Base-by-base conservation (phyloP, 306 rosid genomes). In the Arachis hypogaea region DNA sequence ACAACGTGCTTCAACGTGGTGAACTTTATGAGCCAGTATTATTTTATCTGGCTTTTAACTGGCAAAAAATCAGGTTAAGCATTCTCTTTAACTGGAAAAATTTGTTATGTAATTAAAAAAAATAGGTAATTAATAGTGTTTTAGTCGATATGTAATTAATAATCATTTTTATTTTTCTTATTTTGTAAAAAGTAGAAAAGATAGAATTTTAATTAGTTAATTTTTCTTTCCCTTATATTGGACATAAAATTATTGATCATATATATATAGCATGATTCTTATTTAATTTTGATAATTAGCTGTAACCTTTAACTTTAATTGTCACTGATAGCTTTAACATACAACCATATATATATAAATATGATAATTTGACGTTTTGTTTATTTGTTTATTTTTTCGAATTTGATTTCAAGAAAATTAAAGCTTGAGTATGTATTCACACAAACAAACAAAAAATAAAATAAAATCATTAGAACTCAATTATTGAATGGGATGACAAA, bases 1-100 rank as follows among this genome's bases (percentile, higher is more conserved):
- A 88, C 90, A 84, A 82, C 90, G 87, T 88, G 93, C 84, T 73
- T 86, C 80, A 78, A 81, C 86, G 90, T 84, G 87, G 86, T 80
- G 82, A 82, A 85, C 90, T 88, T 84, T 86, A 73, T 81, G 63
- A 75, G 61, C 64, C 77, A 72, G 43, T 58, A 52, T 46, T 77
- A 80, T 70, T 76, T 79, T 77, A 77, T 80, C 61, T 47, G 59
- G 68, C 79, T 77, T 82, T 77, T 77, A 61, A 63, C 66, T 1
- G 4, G 28, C 28, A 58, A 76, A 30, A 60, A 7, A 38, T 22
- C 28, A 22, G 28, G 28, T 33, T 33, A 33, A 33, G 38, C 38
- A 33, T 33, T 33, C 4, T 33, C 38, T 33, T 33, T 33, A 33
- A 33, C 38, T 2, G 38, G 38, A 1, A 4, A 33, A 33, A 33